Base-by-base conservation (phyloP, 768 basidiomycete species). In the Candolleomyces aberdarensis region DNA sequence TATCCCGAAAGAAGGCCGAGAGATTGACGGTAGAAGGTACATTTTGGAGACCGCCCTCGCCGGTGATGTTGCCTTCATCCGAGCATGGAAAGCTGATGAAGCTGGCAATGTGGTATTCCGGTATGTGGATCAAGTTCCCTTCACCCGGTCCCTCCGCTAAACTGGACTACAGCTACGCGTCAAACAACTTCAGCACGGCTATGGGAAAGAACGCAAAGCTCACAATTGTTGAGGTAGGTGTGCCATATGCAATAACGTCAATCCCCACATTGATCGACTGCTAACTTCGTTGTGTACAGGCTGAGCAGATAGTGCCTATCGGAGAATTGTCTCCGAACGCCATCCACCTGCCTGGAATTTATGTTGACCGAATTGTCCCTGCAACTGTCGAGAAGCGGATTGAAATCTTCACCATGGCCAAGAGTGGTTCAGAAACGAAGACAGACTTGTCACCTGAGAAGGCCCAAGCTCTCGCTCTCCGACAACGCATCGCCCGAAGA, bases 61-160 rank as follows among this genome's bases (percentile, higher is more conserved):
- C 15, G 91, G 88, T 14, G 91, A 93, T 72, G 85, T 93, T 64
- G 94, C 95, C 9, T 87, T 97, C 71, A 78, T 97, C 50, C 80
- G 86, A 49, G 95, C 92, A 3, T 96, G 93, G 93, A 96, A 94
- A 72, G 95, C 85, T 14, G 94, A 97, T 65, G 92, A 93, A 71
- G 83, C 86, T 47, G 94, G 94, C 1, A 97, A 97, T 72, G 90
- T 88, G 66, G 85, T 95, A 46, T 97, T 97, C 81, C 83, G 93
- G 89, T 26, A 51, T 3, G 49, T 31, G 14, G 26, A 51, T 17
- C 17, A 31, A 92, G 67, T 59, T 78, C 13, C 46, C 39, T 20
- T 19, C 41, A 3, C 47, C 17, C 40, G 49, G 8, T 17, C 19
- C 29, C n/a, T 43, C 9, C 26, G 22, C 49, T 32, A 15, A 56